Percentiles rank a stretch among this genome's conserved stretches.
Evolutionary conservation across 2,329 filamentous ascomycete species (phyloP).

Genomic region (Lecanicillium sp.): DNA sequence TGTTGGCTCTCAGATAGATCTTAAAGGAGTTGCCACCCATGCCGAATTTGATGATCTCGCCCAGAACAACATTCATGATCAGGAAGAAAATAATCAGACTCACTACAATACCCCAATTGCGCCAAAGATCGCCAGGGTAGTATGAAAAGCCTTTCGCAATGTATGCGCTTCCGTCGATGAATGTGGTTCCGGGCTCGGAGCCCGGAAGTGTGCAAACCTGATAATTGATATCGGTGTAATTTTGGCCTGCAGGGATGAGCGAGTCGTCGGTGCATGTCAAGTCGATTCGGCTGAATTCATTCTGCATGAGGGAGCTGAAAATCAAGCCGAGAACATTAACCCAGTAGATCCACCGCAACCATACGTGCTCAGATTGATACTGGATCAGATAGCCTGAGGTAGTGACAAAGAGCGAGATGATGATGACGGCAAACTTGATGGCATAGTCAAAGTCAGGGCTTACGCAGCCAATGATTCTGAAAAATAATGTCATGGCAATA

Average conservation of each 20-base stretch:
- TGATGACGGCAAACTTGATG: constrained; percentile 70
- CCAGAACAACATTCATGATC: constrained; percentile 64
- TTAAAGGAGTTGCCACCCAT: constrained; percentile 75
- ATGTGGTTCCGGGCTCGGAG: constrained; percentile 53
- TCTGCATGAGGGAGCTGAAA: constrained; percentile 75
- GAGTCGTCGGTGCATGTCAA: constrained; percentile 61
- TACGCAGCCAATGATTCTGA: constrained; percentile 64
- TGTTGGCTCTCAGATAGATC: constrained; percentile 63
- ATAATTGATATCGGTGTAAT: constrained; percentile 61
- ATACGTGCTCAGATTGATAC: constrained; percentile 64
- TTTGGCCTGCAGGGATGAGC: constrained; percentile 61
- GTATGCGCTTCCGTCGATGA: constrained; percentile 61
- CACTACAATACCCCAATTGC: constrained; percentile 75
- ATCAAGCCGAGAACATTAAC: constrained; percentile 66
- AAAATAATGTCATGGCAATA: constrained; percentile 42
- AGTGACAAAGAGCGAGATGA: constrained; percentile 74
- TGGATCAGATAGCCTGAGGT: constrained; percentile 81
- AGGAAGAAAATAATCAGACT: constrained; percentile 71
- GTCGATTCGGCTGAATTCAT: constrained; percentile 66
- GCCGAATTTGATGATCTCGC: constrained; percentile 70
- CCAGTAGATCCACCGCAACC: constrained; percentile 75
- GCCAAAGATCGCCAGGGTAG: constrained; percentile 60
- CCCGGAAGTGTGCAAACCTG: constrained; percentile 78
- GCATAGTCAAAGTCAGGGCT: constrained; percentile 80
- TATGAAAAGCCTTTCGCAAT: constrained; percentile 63